These are phyloP conservation scores for Podila verticillata DNA, from an alignment of 192 early-diverging fungal species.

Conservation along the genomic window DNA sequence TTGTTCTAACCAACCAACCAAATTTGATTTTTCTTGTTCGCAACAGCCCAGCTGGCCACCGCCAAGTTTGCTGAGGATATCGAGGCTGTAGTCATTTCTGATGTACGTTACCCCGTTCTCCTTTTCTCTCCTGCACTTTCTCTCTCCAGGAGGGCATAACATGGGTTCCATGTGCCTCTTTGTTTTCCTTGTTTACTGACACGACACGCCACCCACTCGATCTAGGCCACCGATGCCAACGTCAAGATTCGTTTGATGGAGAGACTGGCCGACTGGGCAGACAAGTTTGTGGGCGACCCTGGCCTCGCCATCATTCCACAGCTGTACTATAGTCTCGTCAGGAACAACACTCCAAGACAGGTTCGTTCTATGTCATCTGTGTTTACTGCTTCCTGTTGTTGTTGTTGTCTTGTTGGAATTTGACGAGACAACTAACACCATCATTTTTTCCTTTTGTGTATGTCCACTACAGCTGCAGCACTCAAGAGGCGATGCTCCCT, in stretches of 20 bases:
- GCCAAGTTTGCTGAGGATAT: slow-evolving; percentile 49
- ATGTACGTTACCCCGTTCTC: slow-evolving; percentile 19
- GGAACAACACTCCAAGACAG: slow-evolving; percentile 36
- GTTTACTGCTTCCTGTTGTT: not conserved
- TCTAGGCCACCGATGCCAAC: slow-evolving; percentile 42
- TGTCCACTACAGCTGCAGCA: not conserved
- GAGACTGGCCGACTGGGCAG: slow-evolving; percentile 38
- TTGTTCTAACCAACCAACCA: not conserved
- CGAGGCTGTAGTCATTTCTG: slow-evolving; percentile 37
- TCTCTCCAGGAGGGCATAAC: no score
- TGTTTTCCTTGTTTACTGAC: not conserved
- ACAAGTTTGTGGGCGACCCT: slow-evolving; percentile 27
- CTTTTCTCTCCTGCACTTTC: not conserved
- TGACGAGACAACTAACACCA: not conserved
- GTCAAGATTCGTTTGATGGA: slow-evolving; percentile 52
- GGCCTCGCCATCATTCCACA: slow-evolving; percentile 40
- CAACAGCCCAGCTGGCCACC: slow-evolving; percentile 43
- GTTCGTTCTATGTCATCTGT: slow-evolving; percentile 4
- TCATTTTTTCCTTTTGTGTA: not conserved
- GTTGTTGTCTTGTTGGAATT: not conserved
- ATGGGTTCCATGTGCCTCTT: no score
- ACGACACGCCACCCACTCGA: not conserved
- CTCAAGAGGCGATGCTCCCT: slow-evolving; percentile 4
- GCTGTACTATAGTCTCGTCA: slow-evolving; percentile 28
- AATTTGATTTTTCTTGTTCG: no score